A percentile compares a stretch with the other conserved stretches of the same genome.
Evolutionary conservation across 2,329 filamentous ascomycete species (phyloP).

Genomic region (Venturia effusa): DNA sequence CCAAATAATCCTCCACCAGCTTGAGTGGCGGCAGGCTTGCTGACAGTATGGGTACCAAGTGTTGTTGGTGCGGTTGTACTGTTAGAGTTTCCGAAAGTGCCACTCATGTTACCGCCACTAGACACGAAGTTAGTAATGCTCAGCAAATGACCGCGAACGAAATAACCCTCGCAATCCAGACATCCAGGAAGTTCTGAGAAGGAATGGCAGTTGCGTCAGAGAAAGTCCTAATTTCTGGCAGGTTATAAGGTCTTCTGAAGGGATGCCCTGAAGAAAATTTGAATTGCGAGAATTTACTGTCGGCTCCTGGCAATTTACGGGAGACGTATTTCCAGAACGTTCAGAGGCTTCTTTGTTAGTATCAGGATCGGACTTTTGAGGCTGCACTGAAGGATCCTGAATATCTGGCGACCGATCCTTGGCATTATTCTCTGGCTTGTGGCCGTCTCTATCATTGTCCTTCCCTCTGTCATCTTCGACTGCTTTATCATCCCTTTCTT

Average conservation of each 20-base stretch:
- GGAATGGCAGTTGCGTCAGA: neutral
- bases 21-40: conserved; percentile 15
- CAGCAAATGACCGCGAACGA: neutral
- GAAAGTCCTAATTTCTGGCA: neutral
- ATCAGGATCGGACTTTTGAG: neutral
- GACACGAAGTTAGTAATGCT: conserved; percentile 10
- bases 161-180: neutral
- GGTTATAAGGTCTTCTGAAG: neutral
- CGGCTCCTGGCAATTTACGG: neutral
- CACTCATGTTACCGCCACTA: conserved; percentile 16
- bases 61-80: conserved; percentile 13
- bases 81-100: conserved; percentile 8
- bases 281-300: neutral
- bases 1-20: conserved; percentile 14
- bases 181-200: neutral
- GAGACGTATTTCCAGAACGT: neutral
- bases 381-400: neutral
- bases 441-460: neutral
- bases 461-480: neutral
- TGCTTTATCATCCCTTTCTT: neutral
- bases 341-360: neutral
- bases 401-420: too few relatives aligned
- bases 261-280: neutral
- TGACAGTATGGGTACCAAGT: conserved; percentile 23
- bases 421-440: too few relatives aligned